A percentile compares a stretch with the other conserved stretches of the same genome.
These are phyloP conservation scores for Helotiales sp. DNA, from an alignment of 2,329 filamentous ascomycete species.

Conservation along the genomic window DNA sequence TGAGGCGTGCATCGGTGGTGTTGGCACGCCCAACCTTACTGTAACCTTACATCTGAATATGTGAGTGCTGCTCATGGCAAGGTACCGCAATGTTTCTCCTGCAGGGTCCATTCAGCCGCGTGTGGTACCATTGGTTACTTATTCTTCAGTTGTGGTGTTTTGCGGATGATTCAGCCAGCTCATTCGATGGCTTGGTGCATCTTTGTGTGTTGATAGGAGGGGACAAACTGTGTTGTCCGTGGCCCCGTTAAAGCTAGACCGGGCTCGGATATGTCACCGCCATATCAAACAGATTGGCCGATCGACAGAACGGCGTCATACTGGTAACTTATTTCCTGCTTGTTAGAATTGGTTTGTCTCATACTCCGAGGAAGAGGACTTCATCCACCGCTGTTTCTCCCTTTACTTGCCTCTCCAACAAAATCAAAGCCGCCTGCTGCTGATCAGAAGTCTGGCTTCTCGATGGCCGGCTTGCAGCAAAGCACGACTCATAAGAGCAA, in stretches of 20 bases:
- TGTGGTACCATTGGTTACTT: neutral
- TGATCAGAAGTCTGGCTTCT: neutral
- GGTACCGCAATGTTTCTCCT: neutral
- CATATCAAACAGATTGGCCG: constrained; percentile 2
- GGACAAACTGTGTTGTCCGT: constrained; percentile 3
- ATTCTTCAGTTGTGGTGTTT: neutral
- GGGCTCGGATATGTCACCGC: neutral
- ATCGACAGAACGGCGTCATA: constrained; percentile 13
- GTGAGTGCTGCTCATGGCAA: constrained; percentile 10
- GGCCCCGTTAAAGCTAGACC: neutral
- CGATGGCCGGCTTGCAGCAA: neutral
- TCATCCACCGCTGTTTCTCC: neutral
- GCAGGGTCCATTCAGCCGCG: neutral
- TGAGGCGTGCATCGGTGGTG: constrained; percentile 12
- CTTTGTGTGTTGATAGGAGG: constrained; percentile 2
- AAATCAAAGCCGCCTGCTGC: neutral
- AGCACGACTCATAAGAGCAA: neutral
- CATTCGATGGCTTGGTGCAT: neutral
- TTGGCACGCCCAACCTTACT: neutral
- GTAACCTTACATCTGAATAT: neutral
- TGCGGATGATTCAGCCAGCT: neutral
- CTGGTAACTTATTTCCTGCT: constrained; percentile 4
- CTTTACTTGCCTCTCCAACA: neutral
- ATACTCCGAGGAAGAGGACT: neutral
- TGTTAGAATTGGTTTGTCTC: neutral